These are phyloP conservation scores for Dissophora globulifera DNA, from an alignment of 192 early-diverging fungal species.

Conservation along the genomic window DNA sequence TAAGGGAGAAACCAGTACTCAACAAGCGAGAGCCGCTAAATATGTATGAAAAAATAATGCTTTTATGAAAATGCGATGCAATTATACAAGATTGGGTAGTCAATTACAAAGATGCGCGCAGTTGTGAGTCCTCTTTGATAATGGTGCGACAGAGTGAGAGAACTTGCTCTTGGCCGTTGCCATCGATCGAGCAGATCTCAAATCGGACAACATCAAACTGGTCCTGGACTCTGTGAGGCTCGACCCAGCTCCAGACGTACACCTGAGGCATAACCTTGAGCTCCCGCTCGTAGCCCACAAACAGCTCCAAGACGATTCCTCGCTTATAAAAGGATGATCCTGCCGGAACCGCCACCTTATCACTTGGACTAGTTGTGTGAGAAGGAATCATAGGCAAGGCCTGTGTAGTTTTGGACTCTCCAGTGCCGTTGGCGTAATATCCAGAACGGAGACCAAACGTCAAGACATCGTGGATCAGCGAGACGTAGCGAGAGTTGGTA, in stretches of 20 bases:
- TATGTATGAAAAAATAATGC: too few species aligned
- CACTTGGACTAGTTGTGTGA: neutral
- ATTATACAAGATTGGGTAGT: too few species aligned
- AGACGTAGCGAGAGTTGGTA: slow-evolving; percentile 48
- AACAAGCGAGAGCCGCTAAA: too few species aligned
- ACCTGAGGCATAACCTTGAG: slow-evolving; percentile 45
- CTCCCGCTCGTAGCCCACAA: slow-evolving; percentile 43
- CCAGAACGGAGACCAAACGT: slow-evolving; percentile 42
- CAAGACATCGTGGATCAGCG: slow-evolving; percentile 47
- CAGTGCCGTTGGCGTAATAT: slow-evolving; percentile 45
- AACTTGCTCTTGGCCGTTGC: slow-evolving; percentile 27
- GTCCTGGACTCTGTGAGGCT: slow-evolving; percentile 17
- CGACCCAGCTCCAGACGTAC: slow-evolving; percentile 50
- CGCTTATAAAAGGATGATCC: slow-evolving; percentile 35
- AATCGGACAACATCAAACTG: slow-evolving; percentile 35
- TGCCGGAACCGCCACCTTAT: slow-evolving; percentile 18
- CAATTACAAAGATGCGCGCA: slow-evolving; percentile 16
- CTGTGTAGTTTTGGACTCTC: slow-evolving; percentile 2
- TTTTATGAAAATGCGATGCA: too few species aligned
- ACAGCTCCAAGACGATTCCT: slow-evolving; percentile 26
- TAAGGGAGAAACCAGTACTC: too few species aligned
- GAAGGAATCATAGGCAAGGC: slow-evolving; percentile 25
- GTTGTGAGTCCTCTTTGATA: slow-evolving; percentile 16
- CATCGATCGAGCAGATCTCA: slow-evolving; percentile 36
- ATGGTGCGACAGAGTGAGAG: slow-evolving; percentile 35